Evolutionary conservation across 306 rosid genomes (phyloP).

Genomic region (Cajanus cajan): DNA sequence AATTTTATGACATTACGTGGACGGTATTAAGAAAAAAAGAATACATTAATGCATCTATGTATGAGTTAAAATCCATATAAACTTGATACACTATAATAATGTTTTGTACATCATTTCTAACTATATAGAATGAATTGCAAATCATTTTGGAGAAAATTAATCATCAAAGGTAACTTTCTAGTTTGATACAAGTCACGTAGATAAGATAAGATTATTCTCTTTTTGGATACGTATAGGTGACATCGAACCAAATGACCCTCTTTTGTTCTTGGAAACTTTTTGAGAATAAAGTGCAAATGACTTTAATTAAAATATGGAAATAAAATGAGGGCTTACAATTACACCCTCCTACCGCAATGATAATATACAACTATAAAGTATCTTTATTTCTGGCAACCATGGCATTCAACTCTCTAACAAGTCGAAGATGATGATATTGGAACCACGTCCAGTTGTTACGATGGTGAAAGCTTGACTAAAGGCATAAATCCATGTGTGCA

Average conservation of each 20-base stretch:
- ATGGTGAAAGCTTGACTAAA: conserved; percentile 3
- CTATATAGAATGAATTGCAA: neutral
- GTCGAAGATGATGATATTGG: neutral
- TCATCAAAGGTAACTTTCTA: neutral
- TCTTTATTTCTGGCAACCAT: neutral
- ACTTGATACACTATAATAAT: neutral
- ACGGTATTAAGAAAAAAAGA: no score
- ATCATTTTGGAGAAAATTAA: neutral
- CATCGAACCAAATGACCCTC: neutral
- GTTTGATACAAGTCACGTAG: neutral
- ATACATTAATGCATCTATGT: no score
- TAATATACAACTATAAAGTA: neutral
- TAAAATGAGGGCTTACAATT: neutral
- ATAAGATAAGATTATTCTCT: neutral
- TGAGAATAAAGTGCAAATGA: neutral
- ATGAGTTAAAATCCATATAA: neutral
- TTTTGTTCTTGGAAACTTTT: neutral
- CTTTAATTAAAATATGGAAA: neutral
- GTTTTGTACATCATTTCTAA: neutral
- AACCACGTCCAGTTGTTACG: neutral
- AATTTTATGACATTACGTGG: no score
- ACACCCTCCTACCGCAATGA: neutral
- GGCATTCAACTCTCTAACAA: neutral
- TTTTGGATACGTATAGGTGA: neutral
- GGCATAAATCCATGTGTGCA: conserved; percentile 1